Percentiles rank a stretch among this genome's conserved stretches.
Evolutionary conservation across 2,329 filamentous ascomycete genomes (phyloP).

Genomic region (Pseudogymnoascus sp.): DNA sequence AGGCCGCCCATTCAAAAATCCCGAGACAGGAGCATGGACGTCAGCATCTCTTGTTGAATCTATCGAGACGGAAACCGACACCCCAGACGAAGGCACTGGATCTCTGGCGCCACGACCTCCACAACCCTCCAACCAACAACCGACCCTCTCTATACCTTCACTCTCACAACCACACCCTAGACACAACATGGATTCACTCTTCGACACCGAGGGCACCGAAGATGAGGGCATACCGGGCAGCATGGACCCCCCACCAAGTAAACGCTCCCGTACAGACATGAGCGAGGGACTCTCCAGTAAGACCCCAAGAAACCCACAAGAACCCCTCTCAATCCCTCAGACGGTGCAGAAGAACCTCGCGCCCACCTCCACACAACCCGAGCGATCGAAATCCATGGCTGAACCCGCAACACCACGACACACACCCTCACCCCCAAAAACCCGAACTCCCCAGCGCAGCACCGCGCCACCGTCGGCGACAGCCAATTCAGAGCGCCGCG

Average conservation of each 20-base stretch:
- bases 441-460: not conserved
- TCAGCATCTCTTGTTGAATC: not conserved
- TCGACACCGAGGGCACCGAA: not conserved
- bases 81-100: not conserved
- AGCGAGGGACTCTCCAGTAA: not conserved
- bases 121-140: not conserved
- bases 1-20: not conserved
- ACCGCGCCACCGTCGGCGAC: too few relatives aligned
- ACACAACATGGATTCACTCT: not conserved
- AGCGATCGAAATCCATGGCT: not conserved
- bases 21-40: not conserved
- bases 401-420: not conserved
- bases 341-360: not conserved
- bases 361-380: not conserved
- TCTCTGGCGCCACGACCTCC: too few relatives aligned
- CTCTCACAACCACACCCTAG: not conserved
- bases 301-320: not conserved
- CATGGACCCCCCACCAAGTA: not conserved
- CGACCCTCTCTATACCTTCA: not conserved
- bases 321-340: not conserved
- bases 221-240: not conserved
- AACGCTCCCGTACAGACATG: not conserved
- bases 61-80: not conserved
- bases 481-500: not conserved
- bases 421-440: not conserved